A percentile compares a stretch with the other conserved stretches of the same genome.
Conservation (phyloP, 768 basidiomycete species). For the Kwoniella mangroviensis region DNA sequence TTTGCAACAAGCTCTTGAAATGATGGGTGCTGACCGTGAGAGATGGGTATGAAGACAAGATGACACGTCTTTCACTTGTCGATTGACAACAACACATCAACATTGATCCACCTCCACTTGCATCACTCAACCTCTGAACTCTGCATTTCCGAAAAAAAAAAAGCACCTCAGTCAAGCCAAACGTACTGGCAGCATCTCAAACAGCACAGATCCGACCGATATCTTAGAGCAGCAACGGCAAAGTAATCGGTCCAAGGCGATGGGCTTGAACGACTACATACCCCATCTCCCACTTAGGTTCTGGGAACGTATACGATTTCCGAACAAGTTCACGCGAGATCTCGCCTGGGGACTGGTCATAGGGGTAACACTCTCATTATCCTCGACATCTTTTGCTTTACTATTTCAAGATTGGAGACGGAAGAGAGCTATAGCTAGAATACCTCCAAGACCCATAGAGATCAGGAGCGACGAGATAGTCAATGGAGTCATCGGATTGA, state of each 20-base stretch:
- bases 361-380: slow-evolving; percentile 76
- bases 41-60: background rate
- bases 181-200: too few relatives aligned
- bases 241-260: background rate
- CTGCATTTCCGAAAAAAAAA: too few relatives aligned
- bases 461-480: slow-evolving; percentile 73
- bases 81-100: background rate
- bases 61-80: slow-evolving; percentile 5
- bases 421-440: slow-evolving; percentile 36
- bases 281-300: slow-evolving; percentile 12
- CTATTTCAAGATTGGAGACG: slow-evolving; percentile 65
- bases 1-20: background rate
- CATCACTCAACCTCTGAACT: background rate
- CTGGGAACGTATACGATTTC: slow-evolving; percentile 36
- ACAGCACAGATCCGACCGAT: too few relatives aligned
- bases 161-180: too few relatives aligned
- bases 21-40: background rate
- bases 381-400: slow-evolving; percentile 68
- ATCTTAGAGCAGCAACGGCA: too few relatives aligned
- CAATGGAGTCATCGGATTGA: slow-evolving; percentile 75
- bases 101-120: slow-evolving; percentile 12
- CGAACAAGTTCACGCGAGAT: slow-evolving; percentile 42
- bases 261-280: slow-evolving; percentile 20
- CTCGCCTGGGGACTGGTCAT: slow-evolving; percentile 65
- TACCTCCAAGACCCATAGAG: slow-evolving; percentile 55